These are phyloP conservation scores for Colletotrichum viniferum DNA, from an alignment of 2,329 filamentous ascomycete species.

Conservation along the genomic window DNA sequence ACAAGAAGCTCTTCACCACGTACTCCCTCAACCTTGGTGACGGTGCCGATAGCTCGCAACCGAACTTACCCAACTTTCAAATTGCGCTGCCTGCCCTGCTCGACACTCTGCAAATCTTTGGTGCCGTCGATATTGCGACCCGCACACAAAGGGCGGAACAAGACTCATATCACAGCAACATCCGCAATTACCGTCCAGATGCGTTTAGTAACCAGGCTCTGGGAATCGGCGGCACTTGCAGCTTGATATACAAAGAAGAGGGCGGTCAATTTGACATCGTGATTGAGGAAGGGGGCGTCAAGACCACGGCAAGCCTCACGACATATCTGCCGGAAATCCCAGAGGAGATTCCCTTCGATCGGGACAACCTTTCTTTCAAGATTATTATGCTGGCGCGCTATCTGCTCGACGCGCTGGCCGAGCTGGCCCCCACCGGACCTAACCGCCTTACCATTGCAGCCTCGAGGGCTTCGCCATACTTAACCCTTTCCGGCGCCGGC, in stretches of 20 bases:
- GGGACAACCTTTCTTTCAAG: slow-evolving; percentile 82
- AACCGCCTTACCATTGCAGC: slow-evolving; percentile 72
- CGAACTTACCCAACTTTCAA: slow-evolving; percentile 73
- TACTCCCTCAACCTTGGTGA: slow-evolving; percentile 70
- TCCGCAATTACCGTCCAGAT: slow-evolving; percentile 67
- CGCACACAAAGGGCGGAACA: slow-evolving; percentile 62
- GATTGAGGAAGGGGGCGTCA: slow-evolving; percentile 84
- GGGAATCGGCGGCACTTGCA: slow-evolving; percentile 85
- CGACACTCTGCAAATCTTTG: slow-evolving; percentile 95
- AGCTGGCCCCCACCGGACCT: slow-evolving; percentile 74
- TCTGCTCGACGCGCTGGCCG: slow-evolving; percentile 73
- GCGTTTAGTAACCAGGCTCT: slow-evolving; percentile 85
- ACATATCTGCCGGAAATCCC: slow-evolving; percentile 81
- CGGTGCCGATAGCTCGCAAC: slow-evolving; percentile 41
- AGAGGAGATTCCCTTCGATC: slow-evolving; percentile 87
- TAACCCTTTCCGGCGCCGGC: slow-evolving; percentile 73
- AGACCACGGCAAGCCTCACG: slow-evolving; percentile 86
- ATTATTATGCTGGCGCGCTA: slow-evolving; percentile 88
- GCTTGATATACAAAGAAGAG: slow-evolving; percentile 74
- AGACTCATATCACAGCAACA: slow-evolving; percentile 65
- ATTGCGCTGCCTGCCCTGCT: slow-evolving; percentile 86
- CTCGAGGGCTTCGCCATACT: slow-evolving; percentile 68
- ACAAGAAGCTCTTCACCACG: slow-evolving; percentile 86
- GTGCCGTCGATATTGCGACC: slow-evolving; percentile 72
- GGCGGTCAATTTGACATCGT: slow-evolving; percentile 85